Evolutionary conservation across 495 filamentous ascomycete species (phyloP).

Genomic region (Physcia stellaris): DNA sequence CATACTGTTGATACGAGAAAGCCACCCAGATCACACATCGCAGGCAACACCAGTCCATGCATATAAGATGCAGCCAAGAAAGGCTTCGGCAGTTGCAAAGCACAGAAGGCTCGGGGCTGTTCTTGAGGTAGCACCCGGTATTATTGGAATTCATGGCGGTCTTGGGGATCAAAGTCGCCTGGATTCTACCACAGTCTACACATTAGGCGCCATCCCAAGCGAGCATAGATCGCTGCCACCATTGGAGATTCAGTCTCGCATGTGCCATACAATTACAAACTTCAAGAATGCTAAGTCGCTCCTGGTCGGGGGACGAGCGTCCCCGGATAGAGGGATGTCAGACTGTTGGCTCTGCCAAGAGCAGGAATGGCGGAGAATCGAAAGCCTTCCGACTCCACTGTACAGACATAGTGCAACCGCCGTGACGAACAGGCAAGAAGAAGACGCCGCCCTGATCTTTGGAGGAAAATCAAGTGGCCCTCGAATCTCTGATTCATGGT

Average conservation of each 20-base stretch:
- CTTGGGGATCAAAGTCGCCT: constrained; percentile 46
- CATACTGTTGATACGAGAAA: too few species aligned
- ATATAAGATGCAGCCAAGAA: background rate
- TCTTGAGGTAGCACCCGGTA: background rate
- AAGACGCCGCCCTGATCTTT: constrained; percentile 40
- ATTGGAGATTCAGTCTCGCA: constrained; percentile 37
- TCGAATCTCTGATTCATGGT: constrained; percentile 42
- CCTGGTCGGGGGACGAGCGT: constrained; percentile 65
- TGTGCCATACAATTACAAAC: constrained; percentile 66
- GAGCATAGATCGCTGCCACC: constrained; percentile 15
- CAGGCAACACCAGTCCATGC: background rate
- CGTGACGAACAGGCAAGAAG: constrained; percentile 31
- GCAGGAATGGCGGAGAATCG: constrained; percentile 44
- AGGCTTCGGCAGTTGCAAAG: background rate
- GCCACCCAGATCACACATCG: background rate
- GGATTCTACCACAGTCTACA: constrained; percentile 46
- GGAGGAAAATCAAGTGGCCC: constrained; percentile 54
- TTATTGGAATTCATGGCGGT: constrained; percentile 39
- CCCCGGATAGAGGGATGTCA: constrained; percentile 47
- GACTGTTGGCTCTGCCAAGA: constrained; percentile 62
- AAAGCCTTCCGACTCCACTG: constrained; percentile 48
- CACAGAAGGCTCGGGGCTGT: constrained; percentile 6
- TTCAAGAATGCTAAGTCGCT: constrained; percentile 37
- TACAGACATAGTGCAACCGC: constrained; percentile 55
- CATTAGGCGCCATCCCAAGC: background rate